Conservation (phyloP, 345 rosid species). For the Populus simonii region DNA sequence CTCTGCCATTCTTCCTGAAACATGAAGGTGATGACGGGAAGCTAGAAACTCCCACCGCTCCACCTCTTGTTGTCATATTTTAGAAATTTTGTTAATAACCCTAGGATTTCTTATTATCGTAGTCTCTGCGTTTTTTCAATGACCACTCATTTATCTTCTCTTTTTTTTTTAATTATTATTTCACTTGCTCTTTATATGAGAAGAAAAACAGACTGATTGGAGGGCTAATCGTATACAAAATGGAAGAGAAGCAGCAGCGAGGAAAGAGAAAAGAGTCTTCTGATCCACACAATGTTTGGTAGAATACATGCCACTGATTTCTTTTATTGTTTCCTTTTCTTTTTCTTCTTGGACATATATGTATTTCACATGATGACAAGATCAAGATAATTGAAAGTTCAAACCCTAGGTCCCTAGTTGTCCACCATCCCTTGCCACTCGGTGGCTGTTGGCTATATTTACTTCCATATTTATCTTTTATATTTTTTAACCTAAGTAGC, state of each 20-base stretch:
- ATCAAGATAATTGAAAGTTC: neutral
- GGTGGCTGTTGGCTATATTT: neutral
- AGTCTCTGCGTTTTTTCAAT: constrained; percentile 1
- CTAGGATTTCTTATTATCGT: neutral
- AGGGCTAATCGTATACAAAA: neutral
- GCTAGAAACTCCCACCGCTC: constrained; percentile 54
- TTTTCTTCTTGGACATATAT: neutral
- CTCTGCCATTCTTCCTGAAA: constrained; percentile 33
- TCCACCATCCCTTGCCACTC: neutral
- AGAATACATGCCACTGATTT: constrained; percentile 48
- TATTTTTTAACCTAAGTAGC: too few relatives aligned
- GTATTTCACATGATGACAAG: neutral
- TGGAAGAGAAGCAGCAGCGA: neutral
- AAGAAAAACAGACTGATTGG: neutral
- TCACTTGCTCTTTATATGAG: neutral
- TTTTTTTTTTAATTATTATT: neutral
- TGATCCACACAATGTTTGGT: constrained; percentile 44
- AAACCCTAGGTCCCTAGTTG: neutral
- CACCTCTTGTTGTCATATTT: constrained; percentile 50
- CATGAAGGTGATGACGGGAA: constrained; percentile 50
- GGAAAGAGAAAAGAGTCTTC: constrained; percentile 11
- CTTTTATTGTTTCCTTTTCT: neutral
- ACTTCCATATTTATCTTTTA: neutral
- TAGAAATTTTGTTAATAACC: neutral
- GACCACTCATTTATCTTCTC: neutral